A percentile compares a stretch with the other conserved stretches of the same genome.
These are phyloP conservation scores for Phialophora expanda DNA, from an alignment of 2,329 filamentous ascomycete species.

Conservation along the genomic window DNA sequence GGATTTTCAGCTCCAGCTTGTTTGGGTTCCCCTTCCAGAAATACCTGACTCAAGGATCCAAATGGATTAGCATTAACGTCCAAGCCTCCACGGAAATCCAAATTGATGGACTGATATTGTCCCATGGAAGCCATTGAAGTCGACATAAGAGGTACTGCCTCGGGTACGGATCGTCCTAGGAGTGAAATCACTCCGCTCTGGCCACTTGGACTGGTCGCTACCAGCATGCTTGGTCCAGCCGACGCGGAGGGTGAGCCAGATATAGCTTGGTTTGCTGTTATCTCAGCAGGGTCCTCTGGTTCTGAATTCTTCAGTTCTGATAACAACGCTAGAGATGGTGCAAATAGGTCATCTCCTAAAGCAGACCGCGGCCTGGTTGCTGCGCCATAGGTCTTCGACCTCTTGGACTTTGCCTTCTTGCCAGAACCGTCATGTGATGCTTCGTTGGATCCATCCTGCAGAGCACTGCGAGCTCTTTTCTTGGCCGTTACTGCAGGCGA, in stretches of 20 bases:
- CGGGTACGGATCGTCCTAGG: conserved; percentile 17
- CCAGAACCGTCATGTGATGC: background rate
- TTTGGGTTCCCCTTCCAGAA: conserved; percentile 26
- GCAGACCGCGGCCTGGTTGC: conserved; percentile 20
- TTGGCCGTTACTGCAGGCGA: conserved; percentile 11
- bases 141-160: conserved; percentile 25
- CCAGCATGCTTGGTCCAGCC: background rate
- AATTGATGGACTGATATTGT: conserved; percentile 36
- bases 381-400: conserved; percentile 31
- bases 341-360: conserved; percentile 25
- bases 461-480: conserved; percentile 31
- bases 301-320: background rate
- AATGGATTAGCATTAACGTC: conserved; percentile 38
- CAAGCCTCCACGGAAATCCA: conserved; percentile 36
- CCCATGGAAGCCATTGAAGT: conserved; percentile 38
- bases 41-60: conserved; percentile 35
- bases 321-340: background rate
- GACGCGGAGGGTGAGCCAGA: background rate
- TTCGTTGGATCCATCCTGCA: conserved; percentile 10
- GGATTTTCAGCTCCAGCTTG: conserved; percentile 16
- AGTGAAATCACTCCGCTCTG: conserved; percentile 17
- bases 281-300: background rate
- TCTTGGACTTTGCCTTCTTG: conserved; percentile 21
- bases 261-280: background rate
- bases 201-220: background rate